Base-by-base conservation (phyloP, 176 grass and related monocot species). In the Phoenix dactylifera region DNA sequence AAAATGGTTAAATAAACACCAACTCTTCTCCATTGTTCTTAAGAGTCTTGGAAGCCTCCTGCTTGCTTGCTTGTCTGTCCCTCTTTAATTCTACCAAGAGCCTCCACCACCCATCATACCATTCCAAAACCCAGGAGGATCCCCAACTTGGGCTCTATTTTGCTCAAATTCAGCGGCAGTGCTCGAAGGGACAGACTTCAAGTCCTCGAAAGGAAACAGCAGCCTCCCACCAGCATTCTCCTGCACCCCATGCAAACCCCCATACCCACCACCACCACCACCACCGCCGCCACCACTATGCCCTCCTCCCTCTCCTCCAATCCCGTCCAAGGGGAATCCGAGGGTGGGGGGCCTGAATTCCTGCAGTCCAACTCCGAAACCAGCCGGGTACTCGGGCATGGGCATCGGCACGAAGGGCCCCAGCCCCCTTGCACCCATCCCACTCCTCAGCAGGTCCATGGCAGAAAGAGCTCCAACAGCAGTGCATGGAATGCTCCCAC, bases 51-150 rank as follows among this genome's bases (percentile, higher is more conserved):
- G 35, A 2, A 44, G 1, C 10, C 35, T 44, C 10, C 35, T 44
- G 1, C 35, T 44, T 12, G 6, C 35, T 44, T 44, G 28, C 22
- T n/a, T 14, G 7, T 12, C 20, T 20, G 20, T 58, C 22, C n/a
- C 0, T 52, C 15, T 28, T n/a, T 7, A 51, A 1, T 28, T 68
- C 65, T 68, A 68, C 65, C 65, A 68, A 16, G 65, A 56, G 9
- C 50, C 51, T 67, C 65, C 65, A 6, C 50, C 49, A 44, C 35
- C 35, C 7, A 26, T 50, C 15, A 68, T 68, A 7, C 65, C 65
- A 7, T 54, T 68, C 65, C 65, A 68, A 35, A 29, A 68, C 7
- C 65, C 65, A 35, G 52, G 65, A 48, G 52, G 65, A 55, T 55
- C 26, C 15, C 65, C 52, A 16, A 7, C 65, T 39, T 68, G 65